Evolutionary conservation across 2,329 filamentous ascomycete species (phyloP), one percentile per base, ranked within the genome.

Genomic region (Fusarium aywerte): DNA sequence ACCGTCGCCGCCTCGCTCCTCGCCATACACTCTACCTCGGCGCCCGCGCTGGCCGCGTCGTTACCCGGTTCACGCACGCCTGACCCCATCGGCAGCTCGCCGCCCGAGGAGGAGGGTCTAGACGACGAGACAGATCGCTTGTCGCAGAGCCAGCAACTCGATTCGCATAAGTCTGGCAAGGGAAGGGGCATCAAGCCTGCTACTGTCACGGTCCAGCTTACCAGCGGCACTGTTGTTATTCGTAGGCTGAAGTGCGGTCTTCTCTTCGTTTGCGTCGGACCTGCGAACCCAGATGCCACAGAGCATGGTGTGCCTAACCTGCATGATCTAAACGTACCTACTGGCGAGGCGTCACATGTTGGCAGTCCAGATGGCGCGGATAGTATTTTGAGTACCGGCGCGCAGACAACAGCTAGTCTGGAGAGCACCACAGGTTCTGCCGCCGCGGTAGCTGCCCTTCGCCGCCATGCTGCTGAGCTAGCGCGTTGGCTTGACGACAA

Each of bases 1-100:
- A 89, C 87, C 59, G 85, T 90, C 61, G 88, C 88, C 39, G 85
- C 86, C 58, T 87, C 85, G 7, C 82, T 90, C 20, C 88, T 87
- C 80, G 80, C 82, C 20, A 82, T 89, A 40, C 87, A 90, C 76
- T 80, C 83, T 38, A 78, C 80, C 23, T 79, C 80, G 13, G 79
- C 79, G 27, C 72, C 76, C 45, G 75, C 79, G 52, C 76, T 85
- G 7, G 76, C 80, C 33, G 78, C 80, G 13, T 79, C 82, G 2
- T 74, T 84, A 7, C 80, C 80, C 13, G 75, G 76, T 51, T 74
- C 77, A 53, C 64, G 74, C 68, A 71, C 75, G 47, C 71, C 73
- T 32, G 68, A 73, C 45, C 70, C 67, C 40, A 68, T 68, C 47
- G 64, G 67, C 27, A 65, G 62, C 63, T 73, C 72, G 25, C 72